Evolutionary conservation across 345 rosid genomes (phyloP), one percentile per base, ranked within the genome.

Genomic region (rapeseed (Brassica napus)): DNA sequence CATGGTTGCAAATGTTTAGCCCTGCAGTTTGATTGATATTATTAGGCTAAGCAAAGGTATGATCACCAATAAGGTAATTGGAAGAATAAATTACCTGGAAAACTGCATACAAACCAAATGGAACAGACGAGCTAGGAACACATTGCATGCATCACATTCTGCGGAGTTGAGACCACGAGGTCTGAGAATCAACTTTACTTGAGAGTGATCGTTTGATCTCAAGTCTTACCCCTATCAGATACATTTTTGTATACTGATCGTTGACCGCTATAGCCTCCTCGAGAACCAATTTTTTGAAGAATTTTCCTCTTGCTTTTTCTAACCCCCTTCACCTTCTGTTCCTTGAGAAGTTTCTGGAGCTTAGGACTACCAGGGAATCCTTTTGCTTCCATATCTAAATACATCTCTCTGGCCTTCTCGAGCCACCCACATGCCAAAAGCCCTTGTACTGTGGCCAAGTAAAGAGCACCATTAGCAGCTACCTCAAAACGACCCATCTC

Each of bases 291-390:
- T 42, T 58, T 71, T 6, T 24, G 77, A 15, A 75, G 44, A 58
- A 65, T 63, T 5, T 10, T 81, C 39, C 75, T 64, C 76, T 75
- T 75, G 72, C 35, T 75, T 42, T 75, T 75, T 65, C 65, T 75
- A 44, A 10, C 10, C 68, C 49, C 83, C 32, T 75, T 79, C 24
- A 5, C 75, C 59, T 55, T 68, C 62, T 71, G 82, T 61, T 84
- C 84, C 79, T 81, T 83, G 74, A 94, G 79, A 55, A 87, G 85
- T 77, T 82, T 89, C 82, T 79, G 79, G 65, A 94, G 86, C 87
- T 86, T 94, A 26, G 98, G 98, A 72, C 89, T 90, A 71, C 88
- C 91, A 30, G 77, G 61, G 70, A 88, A 87, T 37, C 97, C 98
- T 61, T 78, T 82, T 49, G 86, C 81, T 77, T 68, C 82, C 98